Evolutionary conservation across 2,329 filamentous ascomycete genomes (phyloP), one percentile per base, ranked within the genome.

Genomic region (Hortaea werneckii): DNA sequence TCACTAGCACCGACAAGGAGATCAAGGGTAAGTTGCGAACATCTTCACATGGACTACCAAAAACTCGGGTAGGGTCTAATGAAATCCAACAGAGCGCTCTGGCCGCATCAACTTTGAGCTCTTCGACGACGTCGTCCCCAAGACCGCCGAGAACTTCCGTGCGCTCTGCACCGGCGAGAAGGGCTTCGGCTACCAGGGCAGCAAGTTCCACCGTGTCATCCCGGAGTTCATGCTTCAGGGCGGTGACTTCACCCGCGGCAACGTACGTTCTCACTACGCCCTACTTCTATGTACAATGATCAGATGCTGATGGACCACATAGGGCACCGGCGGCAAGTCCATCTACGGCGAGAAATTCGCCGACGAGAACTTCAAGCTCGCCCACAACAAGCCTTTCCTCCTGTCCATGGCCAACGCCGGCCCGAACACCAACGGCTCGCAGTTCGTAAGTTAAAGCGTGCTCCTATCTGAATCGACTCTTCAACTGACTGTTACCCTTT

Each of bases 181-280:
- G 73, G 92, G 90, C 53, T 63, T 78, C 40, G 87, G 88, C 58
- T 87, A 87, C 66, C 69, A 79, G 41, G 88, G 88, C 58, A 94
- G 87, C 54, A 77, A 75, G 62, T 96, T 98, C 76, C 90, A 98
- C 75, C 86, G 90, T 49, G 85, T 98, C 55, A 98, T 98, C 73
- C 95, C 95, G 74, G 80, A 88, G 61, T 98, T 98, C 71, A 96
- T 98, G 90, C 90, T 95, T 62, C 85, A 95, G 74, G 89, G 92
- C 65, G 90, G 92, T 70, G 92, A 96, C 69, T 98, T 98, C 67
- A 98, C 90, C 46, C 82, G 80, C 51, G 89, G 88, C 65, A 90
- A 96, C 67, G 88, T 94, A 76, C 69, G 85, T 41, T 13, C 9
- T 10, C 20, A 11, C 13, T 29, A 20, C 20, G 20, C 20, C 20